These are phyloP conservation scores for Lentinula edodes DNA, from an alignment of 768 basidiomycete species.

Conservation along the genomic window DNA sequence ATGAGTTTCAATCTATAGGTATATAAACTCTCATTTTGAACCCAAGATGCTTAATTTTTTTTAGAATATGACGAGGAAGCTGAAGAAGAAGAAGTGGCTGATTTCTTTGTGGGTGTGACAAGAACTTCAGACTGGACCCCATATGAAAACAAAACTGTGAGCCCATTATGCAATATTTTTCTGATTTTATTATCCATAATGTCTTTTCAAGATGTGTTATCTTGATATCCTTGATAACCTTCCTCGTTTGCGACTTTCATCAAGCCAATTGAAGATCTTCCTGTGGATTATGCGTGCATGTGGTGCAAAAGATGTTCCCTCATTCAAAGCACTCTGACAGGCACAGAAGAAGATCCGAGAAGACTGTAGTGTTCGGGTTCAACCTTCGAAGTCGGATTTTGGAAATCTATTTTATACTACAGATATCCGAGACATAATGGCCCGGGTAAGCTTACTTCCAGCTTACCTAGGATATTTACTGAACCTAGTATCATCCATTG, in stretches of 20 bases:
- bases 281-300: slow-evolving; percentile 12
- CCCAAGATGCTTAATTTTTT: too few relatives aligned
- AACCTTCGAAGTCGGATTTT: not conserved
- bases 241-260: slow-evolving; percentile 12
- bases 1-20: too few relatives aligned
- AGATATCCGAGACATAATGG: slow-evolving; percentile 12
- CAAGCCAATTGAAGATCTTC: slow-evolving; percentile 12
- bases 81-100: too few relatives aligned
- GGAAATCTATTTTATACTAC: slow-evolving; percentile 17
- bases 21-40: too few relatives aligned
- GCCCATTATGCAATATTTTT: too few relatives aligned
- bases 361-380: not conserved
- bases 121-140: too few relatives aligned
- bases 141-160: too few relatives aligned
- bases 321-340: slow-evolving; percentile 5
- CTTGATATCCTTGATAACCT: slow-evolving; percentile 17
- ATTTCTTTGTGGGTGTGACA: too few relatives aligned
- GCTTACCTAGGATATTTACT: too few relatives aligned
- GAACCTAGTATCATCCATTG: too few relatives aligned
- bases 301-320: slow-evolving; percentile 10
- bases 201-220: not conserved
- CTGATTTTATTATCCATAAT: too few relatives aligned
- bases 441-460: not conserved
- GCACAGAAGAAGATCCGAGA: not conserved
- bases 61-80: too few relatives aligned